These are phyloP conservation scores for Candida tallmaniae DNA, from an alignment of 805 yeast genomes.

Conservation along the genomic window DNA sequence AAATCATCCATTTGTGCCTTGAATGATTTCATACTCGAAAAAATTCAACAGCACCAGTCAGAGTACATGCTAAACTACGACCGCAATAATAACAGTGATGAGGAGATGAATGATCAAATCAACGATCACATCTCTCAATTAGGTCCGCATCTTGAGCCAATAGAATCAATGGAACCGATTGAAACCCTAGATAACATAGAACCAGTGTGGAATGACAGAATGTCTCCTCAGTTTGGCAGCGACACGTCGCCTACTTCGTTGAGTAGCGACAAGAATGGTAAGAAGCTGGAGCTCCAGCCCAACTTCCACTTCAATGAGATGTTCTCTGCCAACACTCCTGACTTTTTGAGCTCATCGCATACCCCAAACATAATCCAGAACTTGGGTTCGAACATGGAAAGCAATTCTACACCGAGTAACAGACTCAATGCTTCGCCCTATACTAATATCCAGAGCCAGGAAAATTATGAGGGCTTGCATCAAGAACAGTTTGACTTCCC, in stretches of 20 bases:
- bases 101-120: conserved; percentile 7
- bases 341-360: conserved; percentile 17
- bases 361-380: conserved; percentile 11
- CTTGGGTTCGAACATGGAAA: conserved; percentile 2
- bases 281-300: conserved; percentile 4
- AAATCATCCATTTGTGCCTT: conserved; percentile 47
- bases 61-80: conserved; percentile 8
- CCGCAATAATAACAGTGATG: conserved; percentile 9
- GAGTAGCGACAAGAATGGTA: conserved; percentile 6
- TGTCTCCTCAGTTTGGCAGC: conserved; percentile 17
- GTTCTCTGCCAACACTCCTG: conserved; percentile 20
- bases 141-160: background rate
- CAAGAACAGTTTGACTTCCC: conserved; percentile 14
- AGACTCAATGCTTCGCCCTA: conserved; percentile 5
- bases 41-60: conserved; percentile 17
- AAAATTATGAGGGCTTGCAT: conserved; percentile 6
- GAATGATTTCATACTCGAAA: conserved; percentile 49
- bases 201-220: conserved; percentile 10
- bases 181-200: conserved; percentile 10
- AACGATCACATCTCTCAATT: background rate
- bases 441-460: conserved; percentile 6
- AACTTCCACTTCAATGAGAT: conserved; percentile 16
- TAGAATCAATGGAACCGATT: too few relatives aligned
- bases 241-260: conserved; percentile 18
- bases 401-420: conserved; percentile 6